These are phyloP conservation scores for Parietaria judaica DNA, from an alignment of 306 rosid species.

Conservation along the genomic window DNA sequence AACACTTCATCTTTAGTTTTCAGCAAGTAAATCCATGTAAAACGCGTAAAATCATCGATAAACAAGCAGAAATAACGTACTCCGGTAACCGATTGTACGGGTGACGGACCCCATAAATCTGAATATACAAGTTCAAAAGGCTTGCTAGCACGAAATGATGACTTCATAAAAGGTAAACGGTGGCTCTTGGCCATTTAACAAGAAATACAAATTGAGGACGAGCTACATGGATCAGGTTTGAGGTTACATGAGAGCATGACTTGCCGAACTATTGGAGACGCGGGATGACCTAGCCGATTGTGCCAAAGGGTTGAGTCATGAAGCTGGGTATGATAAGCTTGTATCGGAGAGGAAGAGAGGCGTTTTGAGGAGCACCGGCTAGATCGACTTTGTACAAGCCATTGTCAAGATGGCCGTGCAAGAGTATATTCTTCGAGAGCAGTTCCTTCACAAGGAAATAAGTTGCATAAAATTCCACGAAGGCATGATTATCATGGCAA, in stretches of 20 bases:
- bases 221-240: not conserved
- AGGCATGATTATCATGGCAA: not conserved
- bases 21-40: not conserved
- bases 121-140: not conserved
- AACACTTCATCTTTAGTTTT: not conserved
- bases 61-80: not conserved
- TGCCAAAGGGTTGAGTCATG: not conserved
- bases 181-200: not conserved
- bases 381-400: slow-evolving; percentile 1
- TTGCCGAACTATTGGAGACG: too few relatives aligned
- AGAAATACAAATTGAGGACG: not conserved
- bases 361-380: not conserved
- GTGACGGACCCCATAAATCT: not conserved
- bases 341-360: not conserved
- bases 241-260: too few relatives aligned
- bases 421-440: not conserved
- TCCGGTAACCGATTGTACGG: not conserved
- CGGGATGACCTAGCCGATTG: not conserved
- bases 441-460: slow-evolving; percentile 1
- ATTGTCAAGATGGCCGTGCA: not conserved
- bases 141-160: too few relatives aligned
- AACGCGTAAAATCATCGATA: not conserved
- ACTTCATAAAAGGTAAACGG: not conserved
- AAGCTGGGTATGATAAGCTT: not conserved
- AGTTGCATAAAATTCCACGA: not conserved